These are phyloP conservation scores for Cyberlindnera nakhonratchasimensis DNA, from an alignment of 805 yeast species.

Conservation along the genomic window DNA sequence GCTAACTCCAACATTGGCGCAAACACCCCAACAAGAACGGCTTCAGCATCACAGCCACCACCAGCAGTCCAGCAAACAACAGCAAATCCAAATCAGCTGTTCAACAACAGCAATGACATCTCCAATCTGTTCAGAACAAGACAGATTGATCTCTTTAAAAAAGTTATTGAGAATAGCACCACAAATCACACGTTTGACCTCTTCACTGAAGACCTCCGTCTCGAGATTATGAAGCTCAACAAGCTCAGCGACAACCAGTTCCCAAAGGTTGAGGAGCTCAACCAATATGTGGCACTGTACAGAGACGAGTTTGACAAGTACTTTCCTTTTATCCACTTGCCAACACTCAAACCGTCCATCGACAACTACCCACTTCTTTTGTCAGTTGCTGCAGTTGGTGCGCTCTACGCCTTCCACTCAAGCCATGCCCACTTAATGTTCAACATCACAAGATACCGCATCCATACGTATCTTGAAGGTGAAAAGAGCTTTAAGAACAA, in stretches of 20 bases:
- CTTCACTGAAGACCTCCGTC: constrained; percentile 50
- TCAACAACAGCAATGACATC: constrained; percentile 41
- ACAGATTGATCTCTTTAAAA: constrained; percentile 62
- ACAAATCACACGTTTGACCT: constrained; percentile 28
- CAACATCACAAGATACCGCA: constrained; percentile 61
- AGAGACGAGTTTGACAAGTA: constrained; percentile 76
- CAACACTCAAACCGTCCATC: constrained; percentile 48
- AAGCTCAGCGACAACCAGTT: constrained; percentile 56
- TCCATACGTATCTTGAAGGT: constrained; percentile 61
- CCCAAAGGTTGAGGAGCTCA: constrained; percentile 73
- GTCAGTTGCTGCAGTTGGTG: constrained; percentile 87
- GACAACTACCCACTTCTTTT: constrained; percentile 64
- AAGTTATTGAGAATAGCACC: constrained; percentile 29
- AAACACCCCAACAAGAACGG: neutral
- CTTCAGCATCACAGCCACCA: constrained; percentile 6
- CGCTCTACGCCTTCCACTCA: constrained; percentile 78
- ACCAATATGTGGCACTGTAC: constrained; percentile 70
- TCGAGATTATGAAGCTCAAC: constrained; percentile 50
- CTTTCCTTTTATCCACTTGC: constrained; percentile 81
- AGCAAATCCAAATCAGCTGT: constrained; percentile 28
- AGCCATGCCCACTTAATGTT: constrained; percentile 68
- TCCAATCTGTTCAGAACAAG: constrained; percentile 60
- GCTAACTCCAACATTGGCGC: constrained; percentile 10
- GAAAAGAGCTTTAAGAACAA: constrained; percentile 29
- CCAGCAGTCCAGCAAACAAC: constrained; percentile 26